phyloP scores from a whole-genome alignment of 2,329 filamentous ascomycete genomes.

The Grosmannia penicillata region DNA sequence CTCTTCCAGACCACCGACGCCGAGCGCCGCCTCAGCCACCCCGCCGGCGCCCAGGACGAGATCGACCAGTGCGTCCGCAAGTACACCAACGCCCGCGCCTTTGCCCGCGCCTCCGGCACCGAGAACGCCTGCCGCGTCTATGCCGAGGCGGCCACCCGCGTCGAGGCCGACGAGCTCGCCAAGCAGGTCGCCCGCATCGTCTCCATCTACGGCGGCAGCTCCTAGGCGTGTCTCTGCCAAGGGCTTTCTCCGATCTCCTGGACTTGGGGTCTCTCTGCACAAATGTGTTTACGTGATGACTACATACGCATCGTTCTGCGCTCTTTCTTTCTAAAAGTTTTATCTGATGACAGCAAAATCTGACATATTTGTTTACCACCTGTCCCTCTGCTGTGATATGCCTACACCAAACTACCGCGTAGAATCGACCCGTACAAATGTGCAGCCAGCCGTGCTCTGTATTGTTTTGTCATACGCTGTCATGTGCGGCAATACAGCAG shows the following conservation, averaged over 20 bases:
- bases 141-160: slow-evolving; percentile 78
- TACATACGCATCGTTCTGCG: too few relatives aligned
- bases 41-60: slow-evolving; percentile 63
- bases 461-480: too few relatives aligned
- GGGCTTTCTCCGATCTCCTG: background rate
- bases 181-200: slow-evolving; percentile 68
- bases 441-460: too few relatives aligned
- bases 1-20: slow-evolving; percentile 86
- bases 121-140: slow-evolving; percentile 96
- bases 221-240: background rate
- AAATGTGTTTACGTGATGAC: too few relatives aligned
- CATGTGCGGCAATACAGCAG: too few relatives aligned
- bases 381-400: too few relatives aligned
- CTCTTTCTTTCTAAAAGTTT: too few relatives aligned
- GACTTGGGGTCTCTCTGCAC: too few relatives aligned
- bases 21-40: slow-evolving; percentile 72
- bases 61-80: slow-evolving; percentile 83
- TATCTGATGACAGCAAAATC: too few relatives aligned
- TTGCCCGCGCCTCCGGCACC: slow-evolving; percentile 85
- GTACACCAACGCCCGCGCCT: slow-evolving; percentile 78
- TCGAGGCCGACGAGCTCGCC: slow-evolving; percentile 82
- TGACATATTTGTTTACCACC: too few relatives aligned
- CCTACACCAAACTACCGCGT: too few relatives aligned
- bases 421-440: too few relatives aligned
- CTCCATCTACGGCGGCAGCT: slow-evolving; percentile 34